Evolutionary conservation across 441 rosid species (phyloP).

Genomic region (Syzygium malaccense): DNA sequence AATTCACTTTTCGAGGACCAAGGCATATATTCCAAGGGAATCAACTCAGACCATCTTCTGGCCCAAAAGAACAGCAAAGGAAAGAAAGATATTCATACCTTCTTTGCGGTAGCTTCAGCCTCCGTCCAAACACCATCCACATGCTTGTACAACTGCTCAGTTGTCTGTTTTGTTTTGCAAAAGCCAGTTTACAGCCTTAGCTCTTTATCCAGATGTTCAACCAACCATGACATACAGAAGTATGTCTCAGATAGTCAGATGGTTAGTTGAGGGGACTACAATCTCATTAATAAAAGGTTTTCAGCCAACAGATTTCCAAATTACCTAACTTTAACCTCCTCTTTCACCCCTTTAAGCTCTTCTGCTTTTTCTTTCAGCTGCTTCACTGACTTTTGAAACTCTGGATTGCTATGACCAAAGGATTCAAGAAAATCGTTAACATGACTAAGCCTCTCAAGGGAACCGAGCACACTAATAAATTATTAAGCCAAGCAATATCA

Average conservation of each 20-base stretch:
- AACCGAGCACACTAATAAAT: not conserved
- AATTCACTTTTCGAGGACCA: not conserved
- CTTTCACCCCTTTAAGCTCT: constrained; percentile 60
- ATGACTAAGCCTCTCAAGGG: not conserved
- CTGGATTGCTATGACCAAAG: constrained; percentile 47
- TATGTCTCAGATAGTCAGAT: constrained; percentile 35
- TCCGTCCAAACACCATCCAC: constrained; percentile 86
- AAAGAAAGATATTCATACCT: constrained; percentile 31
- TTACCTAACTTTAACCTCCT: constrained; percentile 75
- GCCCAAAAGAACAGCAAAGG: not conserved
- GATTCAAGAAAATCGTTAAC: not conserved
- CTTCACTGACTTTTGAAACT: constrained; percentile 64
- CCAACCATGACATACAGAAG: constrained; percentile 36
- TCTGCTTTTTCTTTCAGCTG: constrained; percentile 70
- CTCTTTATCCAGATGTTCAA: constrained; percentile 19
- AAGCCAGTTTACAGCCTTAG: constrained; percentile 65
- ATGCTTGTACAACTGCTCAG: constrained; percentile 80
- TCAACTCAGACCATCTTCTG: not conserved
- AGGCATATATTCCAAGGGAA: not conserved
- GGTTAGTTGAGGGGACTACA: not conserved
- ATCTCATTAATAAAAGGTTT: not conserved
- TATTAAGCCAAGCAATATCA: not conserved
- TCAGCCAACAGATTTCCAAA: not conserved
- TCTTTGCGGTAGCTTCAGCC: constrained; percentile 85
- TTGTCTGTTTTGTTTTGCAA: constrained; percentile 91